These are phyloP conservation scores for Nigrograna mackinnonii DNA, from an alignment of 2,329 filamentous ascomycete genomes.

Conservation along the genomic window DNA sequence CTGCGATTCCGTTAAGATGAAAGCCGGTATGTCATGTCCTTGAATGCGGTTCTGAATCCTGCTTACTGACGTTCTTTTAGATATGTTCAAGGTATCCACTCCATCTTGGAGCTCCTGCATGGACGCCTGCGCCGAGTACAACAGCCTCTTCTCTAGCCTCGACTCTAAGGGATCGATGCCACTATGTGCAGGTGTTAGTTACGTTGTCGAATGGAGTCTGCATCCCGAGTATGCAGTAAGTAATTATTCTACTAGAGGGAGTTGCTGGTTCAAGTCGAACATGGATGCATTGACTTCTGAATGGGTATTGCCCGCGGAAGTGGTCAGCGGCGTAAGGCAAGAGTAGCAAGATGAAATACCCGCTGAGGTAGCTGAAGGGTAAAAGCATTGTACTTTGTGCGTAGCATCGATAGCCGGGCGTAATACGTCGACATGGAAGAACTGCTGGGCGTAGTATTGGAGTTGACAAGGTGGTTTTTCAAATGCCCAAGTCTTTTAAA, in stretches of 20 bases:
- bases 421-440: no score
- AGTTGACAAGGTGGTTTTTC: no score
- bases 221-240: constrained; percentile 3
- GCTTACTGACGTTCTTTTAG: constrained; percentile 1
- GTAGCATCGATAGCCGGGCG: no score
- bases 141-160: not conserved
- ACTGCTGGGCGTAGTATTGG: no score
- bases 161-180: not conserved
- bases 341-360: no score
- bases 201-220: constrained; percentile 5
- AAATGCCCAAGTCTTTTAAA: no score
- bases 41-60: not conserved
- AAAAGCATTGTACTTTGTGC: no score
- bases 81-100: constrained; percentile 7
- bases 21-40: no score
- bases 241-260: constrained; percentile 2
- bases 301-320: not conserved
- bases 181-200: not conserved
- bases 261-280: constrained; percentile 4
- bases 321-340: constrained; percentile 1
- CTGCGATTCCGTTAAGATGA: constrained; percentile 2
- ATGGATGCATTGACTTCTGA: not conserved
- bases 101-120: constrained; percentile 3
- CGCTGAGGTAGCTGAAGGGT: no score
- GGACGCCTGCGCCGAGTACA: constrained; percentile 9